Base-by-base conservation (phyloP, 805 yeast species). In the Candida lessepsii region DNA sequence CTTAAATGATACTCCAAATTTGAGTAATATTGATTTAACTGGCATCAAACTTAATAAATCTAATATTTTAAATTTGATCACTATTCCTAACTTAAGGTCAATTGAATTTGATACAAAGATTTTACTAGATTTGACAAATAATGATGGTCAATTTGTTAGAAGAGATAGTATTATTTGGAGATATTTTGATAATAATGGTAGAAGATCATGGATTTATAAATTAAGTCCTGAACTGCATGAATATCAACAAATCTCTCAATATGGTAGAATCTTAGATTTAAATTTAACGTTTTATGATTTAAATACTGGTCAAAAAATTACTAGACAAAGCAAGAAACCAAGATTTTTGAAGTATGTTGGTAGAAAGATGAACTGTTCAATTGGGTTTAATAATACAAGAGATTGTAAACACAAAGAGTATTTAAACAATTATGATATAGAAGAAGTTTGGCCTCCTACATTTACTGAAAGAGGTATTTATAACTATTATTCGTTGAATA, bases 131-230 rank as follows among this genome's bases (percentile, higher is more conserved):
- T 51, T 78, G 27, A 73, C 75, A 0, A 57, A 64, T 3, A 51
- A 53, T 29, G 71, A 70, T 3, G 72, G 73, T 3, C 53, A 54
- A 10, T 55, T 56, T 39, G 42, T 63, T 35, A 57, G 62, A 34
- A 20, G 65, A 4, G 55, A 52, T 21, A 62, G 63, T 3, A 47
- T 54, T 4, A 53, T 65, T 1, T 77, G 82, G 82, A 74, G 70
- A 50, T 66, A 68, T 41, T 74, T 65, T 53, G 80, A 76, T 49
- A 73, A 76, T 41, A 81, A 78, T 49, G 95, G 95, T 4, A 70
- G 96, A 45, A 71, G 96, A 45, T 81, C 86, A 9, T 88, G 96
- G 96, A 58, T 88, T 13, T 83, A 80, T 58, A 77, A 73, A 53
- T 61, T 67, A 16, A 51, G 54, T 13, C 48, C 60, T 11, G 33